phyloP scores from a whole-genome alignment of 1,284 basidiomycete genomes.

The Xerocomus nothofagi region DNA sequence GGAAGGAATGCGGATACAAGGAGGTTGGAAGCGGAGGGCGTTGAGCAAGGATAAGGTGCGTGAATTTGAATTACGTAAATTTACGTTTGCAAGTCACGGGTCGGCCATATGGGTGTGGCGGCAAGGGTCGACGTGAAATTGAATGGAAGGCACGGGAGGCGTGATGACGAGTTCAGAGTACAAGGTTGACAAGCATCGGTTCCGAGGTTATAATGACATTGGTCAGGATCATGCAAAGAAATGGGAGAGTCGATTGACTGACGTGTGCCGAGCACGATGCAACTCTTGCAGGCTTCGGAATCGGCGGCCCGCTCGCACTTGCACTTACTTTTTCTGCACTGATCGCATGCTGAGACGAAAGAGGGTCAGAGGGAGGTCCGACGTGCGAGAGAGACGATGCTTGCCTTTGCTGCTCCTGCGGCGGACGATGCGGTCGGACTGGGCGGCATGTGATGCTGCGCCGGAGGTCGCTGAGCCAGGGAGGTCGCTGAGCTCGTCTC shows the following conservation, averaged over 20 bases:
- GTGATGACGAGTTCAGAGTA: background rate
- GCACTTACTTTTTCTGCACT: constrained; percentile 59
- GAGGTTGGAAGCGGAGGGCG: background rate
- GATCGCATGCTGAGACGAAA: constrained; percentile 60
- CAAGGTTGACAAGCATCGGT: background rate
- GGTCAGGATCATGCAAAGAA: constrained; percentile 15
- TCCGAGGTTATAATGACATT: constrained; percentile 1
- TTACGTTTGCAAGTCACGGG: constrained; percentile 14
- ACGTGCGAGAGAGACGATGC: constrained; percentile 13
- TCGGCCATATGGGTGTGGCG: background rate
- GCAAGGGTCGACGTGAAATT: constrained; percentile 1
- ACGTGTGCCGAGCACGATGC: constrained; percentile 69
- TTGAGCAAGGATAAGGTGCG: constrained; percentile 6
- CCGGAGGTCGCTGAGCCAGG: constrained; percentile 22
- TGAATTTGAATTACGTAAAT: constrained; percentile 12
- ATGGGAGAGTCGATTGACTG: constrained; percentile 33
- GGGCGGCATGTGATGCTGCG: constrained; percentile 21
- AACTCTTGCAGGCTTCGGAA: constrained; percentile 54
- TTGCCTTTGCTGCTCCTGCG: constrained; percentile 69
- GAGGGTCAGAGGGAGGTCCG: constrained; percentile 7
- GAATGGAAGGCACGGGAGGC: constrained; percentile 4
- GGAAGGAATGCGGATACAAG: constrained; percentile 12
- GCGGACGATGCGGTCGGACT: constrained; percentile 53
- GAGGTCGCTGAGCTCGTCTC: constrained; percentile 45
- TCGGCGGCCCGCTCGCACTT: constrained; percentile 30